Percentiles rank a stretch among this genome's conserved stretches.
phyloP scores from a whole-genome alignment of 768 basidiomycete species.

The Ephemerocybe angulata region DNA sequence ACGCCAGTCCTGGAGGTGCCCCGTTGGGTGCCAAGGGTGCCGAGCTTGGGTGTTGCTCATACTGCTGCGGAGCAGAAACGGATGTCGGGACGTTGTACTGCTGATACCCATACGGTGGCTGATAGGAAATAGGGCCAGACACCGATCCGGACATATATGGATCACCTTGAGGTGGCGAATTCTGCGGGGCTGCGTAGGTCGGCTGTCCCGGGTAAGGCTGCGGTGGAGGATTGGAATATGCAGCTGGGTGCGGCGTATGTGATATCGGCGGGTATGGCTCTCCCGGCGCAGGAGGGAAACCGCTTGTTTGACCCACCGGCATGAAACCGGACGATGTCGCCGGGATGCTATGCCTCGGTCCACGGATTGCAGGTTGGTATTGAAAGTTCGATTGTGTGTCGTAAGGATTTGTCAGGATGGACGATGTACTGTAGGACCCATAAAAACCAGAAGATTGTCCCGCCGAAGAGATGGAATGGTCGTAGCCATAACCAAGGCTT shows the following conservation, averaged over 20 bases:
- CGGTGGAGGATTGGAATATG: constrained; percentile 35
- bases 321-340: constrained; percentile 66
- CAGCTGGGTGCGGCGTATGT: constrained; percentile 36
- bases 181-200: constrained; percentile 23
- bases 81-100: constrained; percentile 35
- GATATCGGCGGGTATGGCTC: constrained; percentile 39
- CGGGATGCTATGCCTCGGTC: constrained; percentile 67
- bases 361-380: constrained; percentile 39
- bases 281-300: constrained; percentile 31
- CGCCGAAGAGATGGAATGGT: constrained; percentile 34
- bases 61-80: constrained; percentile 35
- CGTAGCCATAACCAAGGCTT: constrained; percentile 34
- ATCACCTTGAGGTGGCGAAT: constrained; percentile 24
- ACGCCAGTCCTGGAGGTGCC: constrained; percentile 25
- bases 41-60: constrained; percentile 25
- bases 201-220: constrained; percentile 19
- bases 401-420: constrained; percentile 39
- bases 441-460: constrained; percentile 30
- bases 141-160: constrained; percentile 26
- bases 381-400: constrained; percentile 31
- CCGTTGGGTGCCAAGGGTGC: constrained; percentile 19
- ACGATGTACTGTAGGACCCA: constrained; percentile 23
- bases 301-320: constrained; percentile 44
- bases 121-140: constrained; percentile 33
- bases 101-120: constrained; percentile 34